Evolutionary conservation across 1,139 yeast species (phyloP).

Genomic region (Kurtzmaniella natalensis): DNA sequence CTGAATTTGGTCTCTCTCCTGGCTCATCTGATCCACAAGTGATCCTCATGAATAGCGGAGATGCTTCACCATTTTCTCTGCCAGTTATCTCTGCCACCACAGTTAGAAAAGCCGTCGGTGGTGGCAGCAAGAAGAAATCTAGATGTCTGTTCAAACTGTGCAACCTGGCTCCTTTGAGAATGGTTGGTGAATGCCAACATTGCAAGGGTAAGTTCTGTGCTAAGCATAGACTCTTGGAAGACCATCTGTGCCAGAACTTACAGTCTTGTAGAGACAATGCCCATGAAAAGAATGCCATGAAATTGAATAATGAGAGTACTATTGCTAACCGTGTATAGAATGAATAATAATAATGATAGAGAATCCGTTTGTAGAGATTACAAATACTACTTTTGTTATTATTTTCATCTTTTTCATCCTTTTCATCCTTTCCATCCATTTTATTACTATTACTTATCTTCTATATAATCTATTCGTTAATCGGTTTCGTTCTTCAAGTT

Average conservation of each 20-base stretch:
- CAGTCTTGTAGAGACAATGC: constrained; percentile 78
- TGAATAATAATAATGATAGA: constrained; percentile 3
- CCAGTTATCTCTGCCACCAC: constrained; percentile 9
- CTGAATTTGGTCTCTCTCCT: constrained; percentile 18
- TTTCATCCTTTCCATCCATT: too few species aligned
- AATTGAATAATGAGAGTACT: constrained; percentile 41
- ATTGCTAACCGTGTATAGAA: constrained; percentile 27
- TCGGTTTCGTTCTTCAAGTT: constrained; percentile 23
- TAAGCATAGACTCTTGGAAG: constrained; percentile 81
- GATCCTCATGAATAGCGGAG: constrained; percentile 41
- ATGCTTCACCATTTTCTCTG: constrained; percentile 16
- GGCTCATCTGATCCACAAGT: constrained; percentile 27
- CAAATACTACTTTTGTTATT: constrained; percentile 2
- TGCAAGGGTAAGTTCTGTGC: constrained; percentile 88
- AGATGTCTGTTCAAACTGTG: constrained; percentile 64
- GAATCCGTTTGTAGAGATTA: constrained; percentile 2
- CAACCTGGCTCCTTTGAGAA: constrained; percentile 64
- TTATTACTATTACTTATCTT: constrained; percentile 1
- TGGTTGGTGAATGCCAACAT: constrained; percentile 84
- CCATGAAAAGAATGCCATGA: constrained; percentile 45
- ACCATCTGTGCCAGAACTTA: constrained; percentile 75
- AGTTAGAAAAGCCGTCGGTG: constrained; percentile 6
- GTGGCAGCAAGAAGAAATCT: constrained; percentile 45
- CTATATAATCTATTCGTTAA: constrained; percentile 3
- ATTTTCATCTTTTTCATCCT: too few species aligned